phyloP scores from a whole-genome alignment of 306 rosid species.

The Quercus suber region DNA sequence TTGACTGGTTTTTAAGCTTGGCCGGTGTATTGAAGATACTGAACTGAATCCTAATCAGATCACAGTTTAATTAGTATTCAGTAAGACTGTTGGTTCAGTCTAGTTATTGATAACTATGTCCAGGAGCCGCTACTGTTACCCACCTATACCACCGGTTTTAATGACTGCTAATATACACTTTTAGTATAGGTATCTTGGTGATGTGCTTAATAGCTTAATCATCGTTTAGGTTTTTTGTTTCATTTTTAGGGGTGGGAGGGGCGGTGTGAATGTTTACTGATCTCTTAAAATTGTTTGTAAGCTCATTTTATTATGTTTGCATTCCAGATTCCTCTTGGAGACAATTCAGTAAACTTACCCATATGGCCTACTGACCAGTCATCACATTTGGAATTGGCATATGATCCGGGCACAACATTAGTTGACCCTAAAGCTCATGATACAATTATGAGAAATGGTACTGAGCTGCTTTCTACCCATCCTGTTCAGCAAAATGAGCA shows the following conservation, averaged over 20 bases:
- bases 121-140: too few species aligned
- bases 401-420: constrained; percentile 27
- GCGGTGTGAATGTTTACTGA: background rate
- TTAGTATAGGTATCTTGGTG: too few species aligned
- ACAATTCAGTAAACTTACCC: constrained; percentile 40
- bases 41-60: too few species aligned
- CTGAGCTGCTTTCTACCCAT: constrained; percentile 23
- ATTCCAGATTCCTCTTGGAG: constrained; percentile 59
- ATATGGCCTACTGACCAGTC: constrained; percentile 47
- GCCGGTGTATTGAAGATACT: too few species aligned
- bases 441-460: constrained; percentile 33
- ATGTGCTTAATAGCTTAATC: background rate
- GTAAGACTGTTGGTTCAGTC: too few species aligned
- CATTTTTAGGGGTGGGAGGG: background rate
- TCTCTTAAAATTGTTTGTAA: background rate
- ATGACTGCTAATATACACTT: too few species aligned
- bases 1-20: too few species aligned
- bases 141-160: too few species aligned
- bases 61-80: too few species aligned
- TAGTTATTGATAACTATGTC: too few species aligned
- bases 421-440: constrained; percentile 30
- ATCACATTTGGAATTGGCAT: constrained; percentile 43
- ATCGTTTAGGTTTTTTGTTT: background rate
- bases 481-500: constrained; percentile 38
- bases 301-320: constrained; percentile 7